Conservation (phyloP, 208 protist genomes). For the Vickermania spadyakhi region DNA sequence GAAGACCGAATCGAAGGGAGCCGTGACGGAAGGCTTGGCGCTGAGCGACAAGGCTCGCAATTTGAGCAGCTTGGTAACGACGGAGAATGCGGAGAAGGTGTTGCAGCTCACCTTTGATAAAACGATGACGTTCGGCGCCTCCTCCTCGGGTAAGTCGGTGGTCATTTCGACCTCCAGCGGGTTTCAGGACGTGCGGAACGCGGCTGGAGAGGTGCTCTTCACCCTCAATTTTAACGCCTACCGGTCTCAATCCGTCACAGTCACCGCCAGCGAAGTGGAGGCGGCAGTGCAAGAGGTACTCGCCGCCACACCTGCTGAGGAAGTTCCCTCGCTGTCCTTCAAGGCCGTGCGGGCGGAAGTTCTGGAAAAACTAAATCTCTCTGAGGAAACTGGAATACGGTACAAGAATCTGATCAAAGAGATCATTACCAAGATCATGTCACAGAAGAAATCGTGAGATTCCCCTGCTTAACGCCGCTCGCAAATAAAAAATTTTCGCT, state of each 20-base stretch:
- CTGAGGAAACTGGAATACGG: slow-evolving; percentile 3
- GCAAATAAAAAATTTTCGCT: too few relatives aligned
- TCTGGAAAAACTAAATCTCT: slow-evolving; percentile 14
- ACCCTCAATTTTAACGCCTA: slow-evolving; percentile 49
- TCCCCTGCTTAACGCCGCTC: too few relatives aligned
- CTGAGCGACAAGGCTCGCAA: not conserved
- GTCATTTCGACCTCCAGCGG: slow-evolving; percentile 30
- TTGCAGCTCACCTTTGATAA: not conserved
- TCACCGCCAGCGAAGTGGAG: slow-evolving; percentile 20
- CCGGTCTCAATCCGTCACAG: slow-evolving; percentile 23
- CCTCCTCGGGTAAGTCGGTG: slow-evolving; percentile 39
- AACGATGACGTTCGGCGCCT: not conserved
- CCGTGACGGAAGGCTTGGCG: not conserved
- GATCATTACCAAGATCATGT: not conserved
- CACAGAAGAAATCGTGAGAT: too few relatives aligned
- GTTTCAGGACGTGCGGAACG: slow-evolving; percentile 11
- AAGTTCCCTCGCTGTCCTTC: slow-evolving; percentile 26
- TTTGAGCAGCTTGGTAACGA: not conserved
- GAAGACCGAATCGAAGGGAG: slow-evolving; percentile 9
- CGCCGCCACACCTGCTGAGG: not conserved
- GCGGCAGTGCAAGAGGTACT: not conserved
- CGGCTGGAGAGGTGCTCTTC: slow-evolving; percentile 18
- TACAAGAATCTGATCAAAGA: not conserved
- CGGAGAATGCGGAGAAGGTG: not conserved
- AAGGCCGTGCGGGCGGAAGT: slow-evolving; percentile 32